Evolutionary conservation across 306 rosid genomes (phyloP), one percentile per base, ranked within the genome.

Genomic region (Castanospermum australe): DNA sequence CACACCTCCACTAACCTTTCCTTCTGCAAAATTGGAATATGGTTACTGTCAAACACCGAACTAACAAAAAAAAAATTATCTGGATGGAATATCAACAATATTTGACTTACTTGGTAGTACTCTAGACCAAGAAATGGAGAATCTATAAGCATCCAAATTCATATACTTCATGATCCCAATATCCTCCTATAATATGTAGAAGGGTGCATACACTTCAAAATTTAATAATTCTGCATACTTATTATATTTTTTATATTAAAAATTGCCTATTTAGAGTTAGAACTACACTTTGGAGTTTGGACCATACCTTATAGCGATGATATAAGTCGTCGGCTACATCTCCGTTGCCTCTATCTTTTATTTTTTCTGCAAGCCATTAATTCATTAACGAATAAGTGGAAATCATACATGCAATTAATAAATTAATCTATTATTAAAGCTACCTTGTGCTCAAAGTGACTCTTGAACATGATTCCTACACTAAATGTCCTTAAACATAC

Each of bases 91-190:
- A 41, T 51, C 32, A 71, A 52, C 62, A 45, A 64, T 52, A 45
- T 32, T 61, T 22, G 28, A 35, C 90, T 82, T 88, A 90, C 97
- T 86, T 24, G 98, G 92, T 24, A 91, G 76, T 21, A 91, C 15
- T 87, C 94, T 78, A 56, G 86, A 47, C 86, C 86, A 83, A 45
- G 86, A 65, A 78, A 83, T 66, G 52, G 86, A 83, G 64, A 78
- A 83, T 72, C 86, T 56, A 78, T 83, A 83, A 18, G 94, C 94
- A 88, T 91, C 97, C 78, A 81, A 52, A 20, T 82, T 79, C 82
- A 93, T 85, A 1, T 84, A 11, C 82, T 88, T 93, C 88, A 88
- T 84, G 25, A 93, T 85, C 62, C 79, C 79, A 73, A 91, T 87
- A 71, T 93, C 97, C 67, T 93, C 92, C 97, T 88, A 45, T 24